Percentiles rank a stretch among this genome's conserved stretches.
phyloP scores from a whole-genome alignment of 208 protist species.

The Giardia muris region DNA sequence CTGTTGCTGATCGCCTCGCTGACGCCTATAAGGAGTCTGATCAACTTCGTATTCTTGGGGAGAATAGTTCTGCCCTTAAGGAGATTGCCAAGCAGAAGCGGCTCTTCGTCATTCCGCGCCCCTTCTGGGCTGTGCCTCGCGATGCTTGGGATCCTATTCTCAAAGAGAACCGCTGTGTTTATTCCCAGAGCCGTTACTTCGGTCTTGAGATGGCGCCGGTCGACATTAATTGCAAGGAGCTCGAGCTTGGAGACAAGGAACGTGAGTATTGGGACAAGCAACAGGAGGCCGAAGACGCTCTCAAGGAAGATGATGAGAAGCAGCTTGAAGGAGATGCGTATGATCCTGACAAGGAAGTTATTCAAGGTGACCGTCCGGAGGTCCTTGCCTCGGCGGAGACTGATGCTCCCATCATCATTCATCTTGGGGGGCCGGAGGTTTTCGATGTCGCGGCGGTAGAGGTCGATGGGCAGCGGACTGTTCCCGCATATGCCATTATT shows the following conservation, averaged over 20 bases:
- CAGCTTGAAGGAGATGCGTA: constrained; percentile 1
- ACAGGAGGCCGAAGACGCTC: not conserved
- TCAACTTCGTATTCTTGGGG: constrained; percentile 13
- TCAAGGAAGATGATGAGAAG: constrained; percentile 1
- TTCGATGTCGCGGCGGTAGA: not conserved
- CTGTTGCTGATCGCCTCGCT: constrained; percentile 1
- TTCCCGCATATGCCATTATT: constrained; percentile 15
- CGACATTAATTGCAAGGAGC: constrained; percentile 8
- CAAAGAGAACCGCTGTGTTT: constrained; percentile 13
- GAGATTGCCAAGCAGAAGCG: not conserved
- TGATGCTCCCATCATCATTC: constrained; percentile 8
- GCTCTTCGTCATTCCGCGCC: not conserved
- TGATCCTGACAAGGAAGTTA: constrained; percentile 21
- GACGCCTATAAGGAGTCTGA: not conserved
- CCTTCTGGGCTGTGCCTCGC: not conserved
- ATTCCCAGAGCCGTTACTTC: not conserved
- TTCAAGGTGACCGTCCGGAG: not conserved
- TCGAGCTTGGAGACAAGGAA: constrained; percentile 16
- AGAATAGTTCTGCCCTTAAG: not conserved
- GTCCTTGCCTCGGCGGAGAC: not conserved
- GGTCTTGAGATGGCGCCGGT: not conserved
- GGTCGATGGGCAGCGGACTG: not conserved
- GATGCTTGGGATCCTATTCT: not conserved
- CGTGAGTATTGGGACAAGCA: constrained; percentile 8
- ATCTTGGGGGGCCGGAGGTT: not conserved